Base-by-base conservation (phyloP, 805 yeast genomes). In the Candida mattraensis region DNA sequence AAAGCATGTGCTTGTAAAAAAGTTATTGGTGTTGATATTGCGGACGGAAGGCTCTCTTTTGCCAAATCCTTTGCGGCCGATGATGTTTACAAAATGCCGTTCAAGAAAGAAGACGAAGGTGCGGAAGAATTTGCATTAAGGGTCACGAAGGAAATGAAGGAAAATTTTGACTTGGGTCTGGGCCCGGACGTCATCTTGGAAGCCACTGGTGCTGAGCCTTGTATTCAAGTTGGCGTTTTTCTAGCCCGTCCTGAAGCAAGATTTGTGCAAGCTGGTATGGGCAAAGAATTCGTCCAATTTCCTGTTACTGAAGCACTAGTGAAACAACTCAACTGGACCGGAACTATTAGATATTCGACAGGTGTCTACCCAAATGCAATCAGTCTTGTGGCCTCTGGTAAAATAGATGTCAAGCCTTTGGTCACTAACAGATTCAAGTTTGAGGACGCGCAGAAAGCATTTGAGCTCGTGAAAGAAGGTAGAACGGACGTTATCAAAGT, bases 221-320 rank as follows among this genome's bases (percentile, higher is more conserved):
- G 93, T 47, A 80, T 86, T 42, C 70, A 75, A 45, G 68, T 77
- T 42, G 91, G 86, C 33, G 70, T 87, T 25, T 65, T 71, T 33
- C 69, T 76, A 19, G 65, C 84, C 40, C 72, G 64, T 31, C 67
- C 76, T 15, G 87, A 86, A 37, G 95, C 94, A 18, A 66, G 78
- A 28, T 78, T 70, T 50, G 87, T 85, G 17, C 95, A 85, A 61
- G 89, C 85, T 18, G 96, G 95, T 27, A 83, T 83, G 78, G 89
- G 93, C 16, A 76, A 72, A 29, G 80, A 78, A 26, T 68, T 72
- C 33, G 71, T 84, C 37, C 39, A 41, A 16, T 80, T 87, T 72
- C 95, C 95, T 40, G 74, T 87, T 50, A 74, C 84, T 7, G 77
- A 72, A 40, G 63, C 86, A 36, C 73, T 80, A 27, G 73, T 73